Evolutionary conservation across 352 stramenopile species (phyloP), one percentile per base, ranked within the genome.

Genomic region (Phytopythium sindhum): DNA sequence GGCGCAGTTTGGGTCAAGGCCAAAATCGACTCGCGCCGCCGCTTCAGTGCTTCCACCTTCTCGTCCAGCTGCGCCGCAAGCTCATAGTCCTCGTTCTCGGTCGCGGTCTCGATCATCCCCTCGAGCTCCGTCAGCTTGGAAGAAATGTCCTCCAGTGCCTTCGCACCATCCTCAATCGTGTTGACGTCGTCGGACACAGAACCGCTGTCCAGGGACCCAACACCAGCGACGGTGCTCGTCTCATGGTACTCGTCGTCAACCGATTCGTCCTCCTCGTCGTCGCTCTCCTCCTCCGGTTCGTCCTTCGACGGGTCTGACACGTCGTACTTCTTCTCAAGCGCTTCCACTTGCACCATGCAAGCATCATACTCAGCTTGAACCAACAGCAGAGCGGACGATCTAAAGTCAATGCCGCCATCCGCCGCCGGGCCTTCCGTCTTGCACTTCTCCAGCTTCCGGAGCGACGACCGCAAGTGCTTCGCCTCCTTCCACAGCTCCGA

Each of bases 81-180:
- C 48, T 95, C 86, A 59, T 95, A 93, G 2, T 95, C 76, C 63
- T 95, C 86, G 31, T 89, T 87, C 52, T 91, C 84, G 0, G 86
- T 95, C 3, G 86, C 86, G 29, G 80, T 68, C 45, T 95, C 82
- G 39, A 95, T 93, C 65, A 84, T 67, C 11, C 42, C 55, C 56
- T 95, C 86, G 1, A 95, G 69, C 41, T 89, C 71, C 7, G 67
- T 68, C 19, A 95, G 67, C 59, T 90, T 85, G 4, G 69, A 68
- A 10, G 67, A 61, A 31, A 93, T 86, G n/a, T 81, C 81, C 54
- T 91, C 78, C 9, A 89, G 59, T 15, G 66, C 70, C 31, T 54
- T 68, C 6, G 62, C 65, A 6, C 64, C 69, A 57, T 84, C 75
- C n/a, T 68, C 69, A 35, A 64, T 50, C 23, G 58, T 39, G 35